Conservation (phyloP, 352 stramenopile species). For the Pythium biforme region DNA sequence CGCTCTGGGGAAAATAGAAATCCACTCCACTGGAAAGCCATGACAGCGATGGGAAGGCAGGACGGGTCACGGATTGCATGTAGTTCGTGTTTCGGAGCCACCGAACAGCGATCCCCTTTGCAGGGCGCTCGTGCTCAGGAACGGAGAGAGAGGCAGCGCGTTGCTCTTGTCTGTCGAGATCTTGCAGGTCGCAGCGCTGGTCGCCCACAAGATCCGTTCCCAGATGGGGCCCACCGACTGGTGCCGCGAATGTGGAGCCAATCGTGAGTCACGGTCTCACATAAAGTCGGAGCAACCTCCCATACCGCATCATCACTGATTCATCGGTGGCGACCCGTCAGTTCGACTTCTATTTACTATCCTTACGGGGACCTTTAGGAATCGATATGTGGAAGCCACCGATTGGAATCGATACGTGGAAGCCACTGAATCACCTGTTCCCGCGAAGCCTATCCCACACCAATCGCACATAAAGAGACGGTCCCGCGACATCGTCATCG, state of each 20-base stretch:
- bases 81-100: not conserved
- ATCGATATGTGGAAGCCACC: not conserved
- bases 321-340: not conserved
- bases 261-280: not conserved
- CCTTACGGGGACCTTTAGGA: not conserved
- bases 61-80: not conserved
- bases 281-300: not conserved
- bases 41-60: not conserved
- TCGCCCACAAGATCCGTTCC: not conserved
- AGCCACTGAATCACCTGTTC: not conserved
- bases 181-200: not conserved
- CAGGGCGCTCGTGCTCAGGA: slow-evolving; percentile 1
- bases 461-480: not conserved
- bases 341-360: no score
- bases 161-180: not conserved
- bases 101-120: no score
- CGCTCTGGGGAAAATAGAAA: not conserved
- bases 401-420: not conserved
- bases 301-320: not conserved
- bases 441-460: not conserved
- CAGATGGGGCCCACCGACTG: not conserved
- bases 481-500: not conserved
- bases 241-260: not conserved
- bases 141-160: not conserved
- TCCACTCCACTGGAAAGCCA: not conserved